phyloP scores from a whole-genome alignment of 2,329 filamentous ascomycete species.

The Fusarium multiceps region DNA sequence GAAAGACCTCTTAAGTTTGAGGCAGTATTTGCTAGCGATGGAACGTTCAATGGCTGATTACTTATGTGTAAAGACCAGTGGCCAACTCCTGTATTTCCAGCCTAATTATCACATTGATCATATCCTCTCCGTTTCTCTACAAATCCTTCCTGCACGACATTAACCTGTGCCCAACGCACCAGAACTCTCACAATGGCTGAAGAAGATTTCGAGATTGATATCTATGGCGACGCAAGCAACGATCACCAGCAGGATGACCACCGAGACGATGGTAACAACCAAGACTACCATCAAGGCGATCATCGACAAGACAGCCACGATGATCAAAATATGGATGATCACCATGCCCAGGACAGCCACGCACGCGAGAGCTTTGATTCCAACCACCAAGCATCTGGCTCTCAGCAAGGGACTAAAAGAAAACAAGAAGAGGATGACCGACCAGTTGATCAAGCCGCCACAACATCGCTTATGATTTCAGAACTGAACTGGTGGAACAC shows the following conservation, averaged over 20 bases:
- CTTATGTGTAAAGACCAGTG: constrained; percentile 40
- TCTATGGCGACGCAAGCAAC: constrained; percentile 71
- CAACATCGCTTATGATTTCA: constrained; percentile 82
- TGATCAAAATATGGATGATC: constrained; percentile 56
- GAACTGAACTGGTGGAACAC: constrained; percentile 98
- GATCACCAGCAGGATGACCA: constrained; percentile 57
- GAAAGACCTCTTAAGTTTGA: constrained; percentile 21
- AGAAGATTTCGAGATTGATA: constrained; percentile 78
- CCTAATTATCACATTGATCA: constrained; percentile 46
- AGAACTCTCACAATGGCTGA: constrained; percentile 67
- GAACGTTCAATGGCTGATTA: constrained; percentile 44
- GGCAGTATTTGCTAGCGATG: constrained; percentile 25
- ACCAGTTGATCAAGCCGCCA: constrained; percentile 69
- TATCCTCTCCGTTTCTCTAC: constrained; percentile 16
- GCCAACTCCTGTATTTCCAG: constrained; percentile 45
- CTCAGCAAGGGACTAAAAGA: constrained; percentile 66
- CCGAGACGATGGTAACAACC: constrained; percentile 44
- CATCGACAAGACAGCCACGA: constrained; percentile 47
- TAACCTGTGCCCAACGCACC: constrained; percentile 30
- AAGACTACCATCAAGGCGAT: constrained; percentile 44
- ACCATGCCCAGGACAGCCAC: constrained; percentile 54
- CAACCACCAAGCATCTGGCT: constrained; percentile 53
- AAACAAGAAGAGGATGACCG: constrained; percentile 70
- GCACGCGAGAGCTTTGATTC: constrained; percentile 53
- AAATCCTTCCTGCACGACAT: constrained; percentile 24